A percentile compares a stretch with the other conserved stretches of the same genome.
Conservation (phyloP, 164 flowering plant species). For the Vitis rotundifolia region DNA sequence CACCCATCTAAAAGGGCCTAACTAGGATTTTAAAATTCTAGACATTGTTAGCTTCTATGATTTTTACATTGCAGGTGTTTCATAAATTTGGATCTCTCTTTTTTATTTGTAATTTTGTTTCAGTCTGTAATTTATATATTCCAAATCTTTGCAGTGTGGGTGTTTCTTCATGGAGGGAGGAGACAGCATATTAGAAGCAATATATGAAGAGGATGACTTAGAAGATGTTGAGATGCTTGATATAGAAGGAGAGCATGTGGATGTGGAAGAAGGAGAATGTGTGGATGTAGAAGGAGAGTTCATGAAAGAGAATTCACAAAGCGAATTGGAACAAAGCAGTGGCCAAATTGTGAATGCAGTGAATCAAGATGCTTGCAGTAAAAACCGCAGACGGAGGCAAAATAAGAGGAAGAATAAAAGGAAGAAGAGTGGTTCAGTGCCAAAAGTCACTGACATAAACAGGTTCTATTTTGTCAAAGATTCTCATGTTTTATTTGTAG, state of each 20-base stretch:
- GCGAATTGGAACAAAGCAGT: conserved; percentile 15
- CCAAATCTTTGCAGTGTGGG: not conserved
- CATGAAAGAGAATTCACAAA: conserved; percentile 22
- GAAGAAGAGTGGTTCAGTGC: conserved; percentile 26
- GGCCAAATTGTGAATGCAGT: conserved; percentile 15
- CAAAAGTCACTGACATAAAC: conserved; percentile 49
- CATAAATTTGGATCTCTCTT: not conserved
- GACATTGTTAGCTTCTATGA: not conserved
- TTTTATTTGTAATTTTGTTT: not conserved
- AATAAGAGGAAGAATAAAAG: conserved; percentile 59
- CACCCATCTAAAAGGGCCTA: no score
- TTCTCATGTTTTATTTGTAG: not conserved
- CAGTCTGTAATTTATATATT: not conserved
- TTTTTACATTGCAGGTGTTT: not conserved
- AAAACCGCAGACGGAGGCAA: conserved; percentile 21
- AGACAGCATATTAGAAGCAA: conserved; percentile 44
- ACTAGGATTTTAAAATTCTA: no score
- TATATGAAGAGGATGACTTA: conserved; percentile 48
- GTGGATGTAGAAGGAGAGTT: conserved; percentile 49
- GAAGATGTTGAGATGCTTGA: conserved; percentile 81
- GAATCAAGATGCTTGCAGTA: conserved; percentile 25
- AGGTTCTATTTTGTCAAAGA: conserved; percentile 35
- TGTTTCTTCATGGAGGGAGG: conserved; percentile 45
- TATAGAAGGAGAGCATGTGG: conserved; percentile 41
- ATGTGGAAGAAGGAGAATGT: conserved; percentile 52